Base-by-base conservation (phyloP, 2,329 filamentous ascomycete species). In the Pochonia chlamydosporia region DNA sequence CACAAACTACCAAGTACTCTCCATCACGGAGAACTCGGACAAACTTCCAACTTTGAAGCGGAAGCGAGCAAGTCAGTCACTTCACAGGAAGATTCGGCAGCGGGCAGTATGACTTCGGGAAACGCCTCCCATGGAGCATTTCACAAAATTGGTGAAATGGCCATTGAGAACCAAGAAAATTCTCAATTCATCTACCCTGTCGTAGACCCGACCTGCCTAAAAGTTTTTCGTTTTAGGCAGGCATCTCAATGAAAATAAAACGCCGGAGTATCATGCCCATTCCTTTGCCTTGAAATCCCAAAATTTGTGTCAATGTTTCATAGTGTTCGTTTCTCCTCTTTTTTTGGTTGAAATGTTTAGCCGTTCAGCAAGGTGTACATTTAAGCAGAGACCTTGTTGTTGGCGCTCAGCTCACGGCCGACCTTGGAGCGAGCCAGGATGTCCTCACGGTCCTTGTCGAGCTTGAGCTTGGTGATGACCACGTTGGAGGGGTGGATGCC, bases 391-490 rank as follows among this genome's bases (percentile, higher is more conserved):
- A 76, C 73, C 75, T 85, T 85, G 76, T 72, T 74, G 78, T 90
- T 90, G 71, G 75, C 75, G 70, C 76, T 76, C 68, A 82, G 78
- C 76, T 92, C 88, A 57, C 87, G 85, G 66, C 88, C 89, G 60
- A 76, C 73, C 75, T 85, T 84, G 78, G 87, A 89, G 75, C 89
- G 84, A 76, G 89, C 87, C 63, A 95, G 79, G 68, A 93, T 93
- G 71, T 76, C 78, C 81, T 93, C 88, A 62, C 89, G 86, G 76
- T 95, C 88, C 85, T 93, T 92, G 82, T 93, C 88, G 66, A 96
- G 81, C 87, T 97, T 96, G 73, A 97, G 83, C 84, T 96, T 96
- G 78, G 86, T 96, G 80, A 99, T 87, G 78, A 96, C 85, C 62
- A 96, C 89, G 76, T 97, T 97, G 76, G 87, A 95, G 66, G 93